Conservation (phyloP, 116 monocot genomes). For the Trichopus zeylanicus region DNA sequence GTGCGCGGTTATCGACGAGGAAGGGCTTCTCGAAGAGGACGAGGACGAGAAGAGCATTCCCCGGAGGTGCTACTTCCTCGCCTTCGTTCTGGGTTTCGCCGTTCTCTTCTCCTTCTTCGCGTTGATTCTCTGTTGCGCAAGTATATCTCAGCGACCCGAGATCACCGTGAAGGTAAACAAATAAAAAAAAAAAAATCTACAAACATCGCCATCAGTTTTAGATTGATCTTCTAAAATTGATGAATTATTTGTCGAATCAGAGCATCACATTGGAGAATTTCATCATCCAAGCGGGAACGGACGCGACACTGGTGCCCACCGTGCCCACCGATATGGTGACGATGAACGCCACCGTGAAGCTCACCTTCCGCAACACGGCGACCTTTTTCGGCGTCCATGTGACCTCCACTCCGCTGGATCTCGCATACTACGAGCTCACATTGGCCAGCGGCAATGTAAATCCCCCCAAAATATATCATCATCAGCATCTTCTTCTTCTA, state of each 20-base stretch:
- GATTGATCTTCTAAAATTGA: neutral
- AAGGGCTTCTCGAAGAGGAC: slow-evolving; percentile 38
- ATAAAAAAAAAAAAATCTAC: too few relatives aligned
- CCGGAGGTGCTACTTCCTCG: slow-evolving; percentile 28
- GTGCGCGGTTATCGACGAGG: slow-evolving; percentile 47
- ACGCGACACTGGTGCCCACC: slow-evolving; percentile 53
- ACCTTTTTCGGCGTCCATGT: slow-evolving; percentile 72
- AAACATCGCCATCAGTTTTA: too few relatives aligned
- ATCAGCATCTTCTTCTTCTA: neutral
- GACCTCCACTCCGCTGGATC: slow-evolving; percentile 24
- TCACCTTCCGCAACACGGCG: slow-evolving; percentile 56
- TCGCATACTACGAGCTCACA: slow-evolving; percentile 45
- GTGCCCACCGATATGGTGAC: slow-evolving; percentile 68
- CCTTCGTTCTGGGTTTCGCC: slow-evolving; percentile 43
- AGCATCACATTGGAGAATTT: slow-evolving; percentile 45
- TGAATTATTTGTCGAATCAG: slow-evolving; percentile 17
- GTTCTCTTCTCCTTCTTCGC: slow-evolving; percentile 58
- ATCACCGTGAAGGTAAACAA: slow-evolving; percentile 39
- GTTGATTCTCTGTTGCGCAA: slow-evolving; percentile 54
- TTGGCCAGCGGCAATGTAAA: slow-evolving; percentile 46
- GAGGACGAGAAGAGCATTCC: slow-evolving; percentile 17
- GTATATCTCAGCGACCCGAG: slow-evolving; percentile 44
- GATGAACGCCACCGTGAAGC: slow-evolving; percentile 53
- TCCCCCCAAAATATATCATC: neutral
- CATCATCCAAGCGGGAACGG: slow-evolving; percentile 52